Percentiles rank a stretch among this genome's conserved stretches.
phyloP scores from a whole-genome alignment of 2,329 filamentous ascomycete species.

The Pseudogymnoascus sp. region DNA sequence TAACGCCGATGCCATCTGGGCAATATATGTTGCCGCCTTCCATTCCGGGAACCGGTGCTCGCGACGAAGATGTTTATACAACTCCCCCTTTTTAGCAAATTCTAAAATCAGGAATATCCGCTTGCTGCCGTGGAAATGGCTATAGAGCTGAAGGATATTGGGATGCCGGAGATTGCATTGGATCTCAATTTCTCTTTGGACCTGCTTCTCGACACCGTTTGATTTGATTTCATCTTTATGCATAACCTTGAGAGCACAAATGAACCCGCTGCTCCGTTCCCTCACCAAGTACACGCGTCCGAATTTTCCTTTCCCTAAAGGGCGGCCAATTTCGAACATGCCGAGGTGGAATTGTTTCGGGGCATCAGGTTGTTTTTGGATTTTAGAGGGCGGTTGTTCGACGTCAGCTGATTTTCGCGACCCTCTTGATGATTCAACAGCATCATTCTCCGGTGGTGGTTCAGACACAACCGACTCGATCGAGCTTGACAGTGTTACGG shows the following conservation, averaged over 20 bases:
- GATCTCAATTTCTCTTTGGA: conserved; percentile 66
- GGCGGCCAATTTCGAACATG: conserved; percentile 70
- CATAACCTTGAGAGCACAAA: conserved; percentile 64
- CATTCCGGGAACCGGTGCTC: conserved; percentile 62
- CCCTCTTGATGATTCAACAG: conserved; percentile 32
- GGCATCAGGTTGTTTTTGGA: conserved; percentile 48
- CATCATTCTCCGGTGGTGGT: conserved; percentile 45
- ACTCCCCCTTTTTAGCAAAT: conserved; percentile 62
- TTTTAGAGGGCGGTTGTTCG: conserved; percentile 40
- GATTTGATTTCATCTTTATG: conserved; percentile 64
- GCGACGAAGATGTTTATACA: conserved; percentile 64
- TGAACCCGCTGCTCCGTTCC: conserved; percentile 57
- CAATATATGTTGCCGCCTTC: conserved; percentile 65
- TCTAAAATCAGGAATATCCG: conserved; percentile 66
- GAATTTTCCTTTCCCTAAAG: conserved; percentile 66
- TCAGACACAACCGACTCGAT: conserved; percentile 34
- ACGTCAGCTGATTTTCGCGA: no score
- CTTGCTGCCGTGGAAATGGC: conserved; percentile 67
- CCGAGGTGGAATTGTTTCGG: conserved; percentile 62
- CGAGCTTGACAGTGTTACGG: conserved; percentile 37
- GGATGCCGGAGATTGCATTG: conserved; percentile 65
- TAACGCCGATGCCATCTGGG: conserved; percentile 73
- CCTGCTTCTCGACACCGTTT: conserved; percentile 61
- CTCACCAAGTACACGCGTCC: conserved; percentile 65
- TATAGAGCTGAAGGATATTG: conserved; percentile 61